Conservation (phyloP, 352 stramenopile species). For the Globisporangium recalcitrans region DNA sequence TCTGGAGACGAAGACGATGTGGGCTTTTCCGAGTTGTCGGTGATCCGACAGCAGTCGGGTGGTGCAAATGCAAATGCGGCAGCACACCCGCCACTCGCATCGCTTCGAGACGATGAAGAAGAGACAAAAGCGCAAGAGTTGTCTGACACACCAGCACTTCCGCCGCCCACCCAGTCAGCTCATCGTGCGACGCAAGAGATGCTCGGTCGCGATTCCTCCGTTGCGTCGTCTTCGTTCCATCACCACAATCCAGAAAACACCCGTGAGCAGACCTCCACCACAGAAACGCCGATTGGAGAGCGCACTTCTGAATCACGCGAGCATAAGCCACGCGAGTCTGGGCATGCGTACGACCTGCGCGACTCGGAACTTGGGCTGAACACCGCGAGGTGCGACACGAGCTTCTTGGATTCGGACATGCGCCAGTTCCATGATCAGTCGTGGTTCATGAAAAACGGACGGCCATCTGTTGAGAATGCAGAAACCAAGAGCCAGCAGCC, state of each 20-base stretch:
- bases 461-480: not conserved
- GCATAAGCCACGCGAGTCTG: not conserved
- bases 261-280: not conserved
- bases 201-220: slow-evolving; percentile 31
- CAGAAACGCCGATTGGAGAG: slow-evolving; percentile 1
- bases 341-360: slow-evolving; percentile 25
- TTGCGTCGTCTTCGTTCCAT: slow-evolving; percentile 17
- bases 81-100: slow-evolving; percentile 11
- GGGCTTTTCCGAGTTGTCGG: slow-evolving; percentile 5
- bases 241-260: not conserved
- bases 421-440: slow-evolving; percentile 64
- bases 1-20: slow-evolving; percentile 28
- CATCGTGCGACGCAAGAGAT: slow-evolving; percentile 28
- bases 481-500: not conserved
- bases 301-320: slow-evolving; percentile 3
- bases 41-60: slow-evolving; percentile 6
- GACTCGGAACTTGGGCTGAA: slow-evolving; percentile 44
- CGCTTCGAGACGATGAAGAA: slow-evolving; percentile 26
- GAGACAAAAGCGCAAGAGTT: slow-evolving; percentile 57
- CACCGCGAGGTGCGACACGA: slow-evolving; percentile 50
- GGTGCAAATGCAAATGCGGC: not conserved
- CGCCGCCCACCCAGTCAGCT: slow-evolving; percentile 39
- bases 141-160: slow-evolving; percentile 32
- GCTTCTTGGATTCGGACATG: slow-evolving; percentile 64
- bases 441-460: slow-evolving; percentile 27